These are phyloP conservation scores for Neurospora sp. DNA, from an alignment of 495 filamentous ascomycete species.

Conservation along the genomic window DNA sequence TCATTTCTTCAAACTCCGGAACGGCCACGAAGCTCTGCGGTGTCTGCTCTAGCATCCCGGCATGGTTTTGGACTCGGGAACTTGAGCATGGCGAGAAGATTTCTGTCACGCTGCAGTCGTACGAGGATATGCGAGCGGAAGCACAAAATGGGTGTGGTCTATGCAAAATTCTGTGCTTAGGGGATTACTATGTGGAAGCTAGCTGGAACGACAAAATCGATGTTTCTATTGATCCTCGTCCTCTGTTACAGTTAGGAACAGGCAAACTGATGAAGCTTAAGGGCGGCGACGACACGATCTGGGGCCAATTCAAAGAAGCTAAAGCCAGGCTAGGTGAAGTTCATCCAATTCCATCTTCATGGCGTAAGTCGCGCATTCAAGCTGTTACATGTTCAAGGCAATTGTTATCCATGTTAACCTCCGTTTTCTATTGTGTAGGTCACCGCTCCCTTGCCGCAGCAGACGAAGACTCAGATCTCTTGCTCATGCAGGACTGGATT, in stretches of 20 bases:
- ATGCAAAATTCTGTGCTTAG: background rate
- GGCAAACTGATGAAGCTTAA: background rate
- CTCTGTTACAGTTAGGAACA: background rate
- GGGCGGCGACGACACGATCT: accelerated
- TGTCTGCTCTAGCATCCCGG: background rate
- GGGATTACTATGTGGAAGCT: no score
- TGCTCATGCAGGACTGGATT: slow-evolving; percentile 1
- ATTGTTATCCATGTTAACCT: background rate
- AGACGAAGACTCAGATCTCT: background rate
- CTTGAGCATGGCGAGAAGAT: background rate
- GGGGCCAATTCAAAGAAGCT: background rate
- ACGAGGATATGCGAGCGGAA: background rate
- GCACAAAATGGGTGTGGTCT: background rate
- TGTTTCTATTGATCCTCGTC: no score
- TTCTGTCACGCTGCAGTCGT: background rate
- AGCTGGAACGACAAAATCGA: no score
- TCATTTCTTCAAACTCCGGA: background rate
- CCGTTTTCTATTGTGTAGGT: accelerated
- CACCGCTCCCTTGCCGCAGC: no score
- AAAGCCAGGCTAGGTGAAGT: no score
- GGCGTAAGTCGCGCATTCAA: background rate
- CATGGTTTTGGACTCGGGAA: background rate
- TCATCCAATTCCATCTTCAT: background rate
- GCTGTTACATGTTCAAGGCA: background rate
- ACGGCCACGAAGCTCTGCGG: background rate